Evolutionary conservation across 441 rosid genomes (phyloP).

Genomic region (Aquilaria agallochum): DNA sequence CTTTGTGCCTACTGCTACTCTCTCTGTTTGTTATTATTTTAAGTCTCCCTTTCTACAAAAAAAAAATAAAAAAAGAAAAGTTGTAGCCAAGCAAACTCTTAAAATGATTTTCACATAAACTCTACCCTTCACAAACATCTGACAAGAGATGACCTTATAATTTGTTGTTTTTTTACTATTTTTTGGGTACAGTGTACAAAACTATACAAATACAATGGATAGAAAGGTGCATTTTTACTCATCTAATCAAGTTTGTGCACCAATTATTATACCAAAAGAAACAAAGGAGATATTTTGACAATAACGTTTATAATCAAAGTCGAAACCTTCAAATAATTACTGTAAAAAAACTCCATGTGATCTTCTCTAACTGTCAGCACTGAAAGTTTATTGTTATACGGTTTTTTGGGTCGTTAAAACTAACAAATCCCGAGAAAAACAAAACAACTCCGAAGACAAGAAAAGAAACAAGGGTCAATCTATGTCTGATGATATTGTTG

Average conservation of each 20-base stretch:
- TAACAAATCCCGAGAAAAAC: too few relatives aligned
- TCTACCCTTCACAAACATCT: not conserved
- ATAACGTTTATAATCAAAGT: conserved; percentile 6
- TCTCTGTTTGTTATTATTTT: not conserved
- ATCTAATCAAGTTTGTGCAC: conserved; percentile 2
- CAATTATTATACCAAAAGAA: not conserved
- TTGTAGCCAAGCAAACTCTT: not conserved
- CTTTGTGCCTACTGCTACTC: not conserved
- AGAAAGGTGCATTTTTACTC: conserved; percentile 7
- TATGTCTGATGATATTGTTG: conserved; percentile 49
- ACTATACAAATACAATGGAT: conserved; percentile 31
- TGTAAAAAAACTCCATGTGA: too few relatives aligned
- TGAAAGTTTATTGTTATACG: too few relatives aligned
- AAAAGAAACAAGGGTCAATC: conserved; percentile 24
- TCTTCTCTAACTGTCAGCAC: too few relatives aligned
- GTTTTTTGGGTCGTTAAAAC: too few relatives aligned
- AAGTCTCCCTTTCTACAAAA: not conserved
- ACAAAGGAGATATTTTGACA: not conserved
- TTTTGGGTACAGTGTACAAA: conserved; percentile 13
- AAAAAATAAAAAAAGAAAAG: not conserved
- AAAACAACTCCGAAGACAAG: too few relatives aligned
- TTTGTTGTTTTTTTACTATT: too few relatives aligned
- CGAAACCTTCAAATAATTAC: conserved; percentile 32
- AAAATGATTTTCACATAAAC: not conserved
- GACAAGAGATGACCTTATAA: too few relatives aligned